Percentiles rank a stretch among this genome's conserved stretches.
Evolutionary conservation across 345 rosid genomes (phyloP).

Genomic region (Populus ilicifolia): DNA sequence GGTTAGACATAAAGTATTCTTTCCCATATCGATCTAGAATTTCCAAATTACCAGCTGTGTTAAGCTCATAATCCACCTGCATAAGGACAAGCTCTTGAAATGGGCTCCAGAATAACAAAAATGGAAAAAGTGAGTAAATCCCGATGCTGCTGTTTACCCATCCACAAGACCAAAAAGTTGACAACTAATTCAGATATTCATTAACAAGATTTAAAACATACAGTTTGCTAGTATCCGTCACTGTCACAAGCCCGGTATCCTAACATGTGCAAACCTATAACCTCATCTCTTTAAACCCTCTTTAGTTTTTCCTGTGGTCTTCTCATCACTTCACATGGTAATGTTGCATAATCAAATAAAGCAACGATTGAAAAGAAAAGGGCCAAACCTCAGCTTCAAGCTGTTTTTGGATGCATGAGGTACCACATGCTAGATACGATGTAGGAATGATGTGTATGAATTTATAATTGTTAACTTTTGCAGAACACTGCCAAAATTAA

Average conservation of each 20-base stretch:
- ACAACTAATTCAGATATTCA: too few species aligned
- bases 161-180: too few species aligned
- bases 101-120: too few species aligned
- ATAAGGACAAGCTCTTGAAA: too few species aligned
- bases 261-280: neutral
- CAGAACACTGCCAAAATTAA: neutral
- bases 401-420: neutral
- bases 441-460: neutral
- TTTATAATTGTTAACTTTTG: neutral
- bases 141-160: too few species aligned
- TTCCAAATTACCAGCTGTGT: conserved; percentile 35
- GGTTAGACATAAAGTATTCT: conserved; percentile 57
- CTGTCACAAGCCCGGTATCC: neutral
- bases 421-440: neutral
- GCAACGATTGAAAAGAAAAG: neutral
- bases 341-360: neutral
- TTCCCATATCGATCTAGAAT: conserved; percentile 32
- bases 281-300: neutral
- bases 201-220: too few species aligned
- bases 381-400: neutral
- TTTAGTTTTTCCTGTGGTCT: neutral
- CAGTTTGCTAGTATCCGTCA: too few species aligned
- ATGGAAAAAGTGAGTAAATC: too few species aligned
- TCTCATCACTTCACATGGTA: neutral
- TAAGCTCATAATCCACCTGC: conserved; percentile 76